phyloP scores from a whole-genome alignment of 768 basidiomycete genomes.

The Postia placenta region DNA sequence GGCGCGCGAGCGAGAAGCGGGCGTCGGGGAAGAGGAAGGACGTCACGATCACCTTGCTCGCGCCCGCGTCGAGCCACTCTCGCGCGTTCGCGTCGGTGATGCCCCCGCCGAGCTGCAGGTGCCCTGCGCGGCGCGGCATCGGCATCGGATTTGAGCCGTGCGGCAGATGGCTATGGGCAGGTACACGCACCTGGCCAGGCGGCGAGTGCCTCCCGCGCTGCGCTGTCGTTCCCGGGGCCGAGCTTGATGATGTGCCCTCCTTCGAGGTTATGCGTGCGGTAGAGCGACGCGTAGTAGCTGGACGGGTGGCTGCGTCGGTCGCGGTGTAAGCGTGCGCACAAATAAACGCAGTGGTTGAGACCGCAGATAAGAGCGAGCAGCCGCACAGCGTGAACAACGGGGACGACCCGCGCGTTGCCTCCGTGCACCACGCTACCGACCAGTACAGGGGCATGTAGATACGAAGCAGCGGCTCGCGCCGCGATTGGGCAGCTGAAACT shows the following conservation, averaged over 20 bases:
- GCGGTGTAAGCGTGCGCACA: background rate
- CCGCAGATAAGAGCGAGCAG: too few species aligned
- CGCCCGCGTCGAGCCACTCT: slow-evolving; percentile 84
- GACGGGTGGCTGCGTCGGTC: slow-evolving; percentile 56
- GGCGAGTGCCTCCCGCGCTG: slow-evolving; percentile 77
- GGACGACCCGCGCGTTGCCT: too few species aligned
- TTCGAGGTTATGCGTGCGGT: slow-evolving; percentile 56
- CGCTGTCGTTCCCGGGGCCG: slow-evolving; percentile 81
- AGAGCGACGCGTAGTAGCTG: slow-evolving; percentile 74
- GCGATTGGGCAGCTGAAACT: too few species aligned
- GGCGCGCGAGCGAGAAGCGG: slow-evolving; percentile 68
- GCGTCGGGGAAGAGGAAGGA: slow-evolving; percentile 89
- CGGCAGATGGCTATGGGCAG: background rate
- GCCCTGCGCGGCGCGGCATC: slow-evolving; percentile 35
- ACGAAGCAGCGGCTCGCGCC: too few species aligned
- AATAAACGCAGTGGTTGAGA: too few species aligned
- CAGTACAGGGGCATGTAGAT: background rate
- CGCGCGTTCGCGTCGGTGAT: slow-evolving; percentile 77
- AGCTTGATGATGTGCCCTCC: slow-evolving; percentile 98
- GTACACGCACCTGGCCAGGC: slow-evolving; percentile 70
- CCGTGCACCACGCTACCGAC: too few species aligned
- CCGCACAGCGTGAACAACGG: too few species aligned
- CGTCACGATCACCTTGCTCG: slow-evolving; percentile 96
- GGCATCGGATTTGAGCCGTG: background rate
- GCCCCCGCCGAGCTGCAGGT: slow-evolving; percentile 90